Conservation (phyloP, 352 stramenopile genomes). For the Globisporangium echinulatum region DNA sequence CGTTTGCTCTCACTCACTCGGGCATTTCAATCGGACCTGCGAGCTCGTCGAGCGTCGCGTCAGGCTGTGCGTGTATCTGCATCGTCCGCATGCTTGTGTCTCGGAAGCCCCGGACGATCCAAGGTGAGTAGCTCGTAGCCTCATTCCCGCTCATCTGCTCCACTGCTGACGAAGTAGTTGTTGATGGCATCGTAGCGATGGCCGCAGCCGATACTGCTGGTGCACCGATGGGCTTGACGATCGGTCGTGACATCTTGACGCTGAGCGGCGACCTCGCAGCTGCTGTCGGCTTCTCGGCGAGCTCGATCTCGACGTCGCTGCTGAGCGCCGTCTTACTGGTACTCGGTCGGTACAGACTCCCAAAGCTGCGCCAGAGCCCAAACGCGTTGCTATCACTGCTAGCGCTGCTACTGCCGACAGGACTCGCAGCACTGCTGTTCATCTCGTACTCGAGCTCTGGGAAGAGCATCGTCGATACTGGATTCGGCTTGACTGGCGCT, state of each 20-base stretch:
- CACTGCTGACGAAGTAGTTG: background rate
- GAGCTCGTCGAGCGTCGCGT: slow-evolving; percentile 13
- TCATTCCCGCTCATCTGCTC: background rate
- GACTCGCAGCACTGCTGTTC: background rate
- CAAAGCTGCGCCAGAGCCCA: slow-evolving; percentile 13
- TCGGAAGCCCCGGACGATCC: slow-evolving; percentile 11
- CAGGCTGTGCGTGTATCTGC: background rate
- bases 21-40: slow-evolving; percentile 12
- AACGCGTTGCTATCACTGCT: slow-evolving; percentile 1
- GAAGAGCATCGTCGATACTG: slow-evolving; percentile 1
- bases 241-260: slow-evolving; percentile 12
- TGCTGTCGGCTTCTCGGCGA: slow-evolving; percentile 2
- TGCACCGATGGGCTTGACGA: slow-evolving; percentile 8
- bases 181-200: too few species aligned
- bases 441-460: slow-evolving; percentile 6
- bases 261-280: background rate
- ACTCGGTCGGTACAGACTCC: slow-evolving; percentile 10
- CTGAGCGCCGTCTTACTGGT: background rate
- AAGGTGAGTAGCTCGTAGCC: slow-evolving; percentile 5
- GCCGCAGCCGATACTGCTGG: background rate
- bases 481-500: background rate
- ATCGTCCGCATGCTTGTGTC: background rate
- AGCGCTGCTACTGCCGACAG: background rate
- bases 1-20: background rate
- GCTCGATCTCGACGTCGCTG: slow-evolving; percentile 5